A percentile compares a stretch with the other conserved stretches of the same genome.
Evolutionary conservation across 2,329 filamentous ascomycete genomes (phyloP).

Genomic region (Diaporthe caulivora): DNA sequence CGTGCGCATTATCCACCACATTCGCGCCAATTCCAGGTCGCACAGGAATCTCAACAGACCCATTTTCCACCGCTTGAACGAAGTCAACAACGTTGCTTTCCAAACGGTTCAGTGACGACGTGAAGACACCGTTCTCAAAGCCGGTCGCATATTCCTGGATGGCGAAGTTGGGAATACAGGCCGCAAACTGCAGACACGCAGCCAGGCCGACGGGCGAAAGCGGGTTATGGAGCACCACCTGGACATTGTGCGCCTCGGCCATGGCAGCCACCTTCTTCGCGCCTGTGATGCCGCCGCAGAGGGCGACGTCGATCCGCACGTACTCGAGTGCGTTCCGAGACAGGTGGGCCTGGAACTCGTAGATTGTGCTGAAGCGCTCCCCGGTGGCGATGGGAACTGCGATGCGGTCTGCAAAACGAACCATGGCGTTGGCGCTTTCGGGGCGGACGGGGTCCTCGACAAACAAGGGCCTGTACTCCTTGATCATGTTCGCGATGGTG

Average conservation of each 20-base stretch:
- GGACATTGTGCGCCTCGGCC: slow-evolving; percentile 8
- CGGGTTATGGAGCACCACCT: slow-evolving; percentile 11
- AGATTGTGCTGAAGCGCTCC: slow-evolving; percentile 10
- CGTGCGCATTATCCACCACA: neutral
- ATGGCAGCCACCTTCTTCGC: slow-evolving; percentile 10
- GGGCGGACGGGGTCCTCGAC: slow-evolving; percentile 5
- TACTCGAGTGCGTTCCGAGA: neutral
- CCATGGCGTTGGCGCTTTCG: neutral
- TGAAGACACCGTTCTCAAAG: neutral
- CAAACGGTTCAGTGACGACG: neutral
- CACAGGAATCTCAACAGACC: slow-evolving; percentile 5
- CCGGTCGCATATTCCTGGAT: slow-evolving; percentile 9
- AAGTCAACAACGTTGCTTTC: neutral
- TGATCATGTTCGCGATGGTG: slow-evolving; percentile 12
- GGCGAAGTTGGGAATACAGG: neutral
- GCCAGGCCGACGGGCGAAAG: slow-evolving; percentile 10
- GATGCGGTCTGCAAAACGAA: neutral
- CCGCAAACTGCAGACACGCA: neutral
- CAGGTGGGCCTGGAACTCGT: slow-evolving; percentile 13
- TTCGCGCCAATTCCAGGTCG: slow-evolving; percentile 1
- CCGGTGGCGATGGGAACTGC: neutral
- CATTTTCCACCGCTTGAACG: neutral
- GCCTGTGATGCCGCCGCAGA: neutral
- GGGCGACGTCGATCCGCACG: neutral
- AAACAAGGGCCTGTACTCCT: slow-evolving; percentile 9